phyloP scores from a whole-genome alignment of 805 yeast genomes.

The Metschnikowia orientalis region DNA sequence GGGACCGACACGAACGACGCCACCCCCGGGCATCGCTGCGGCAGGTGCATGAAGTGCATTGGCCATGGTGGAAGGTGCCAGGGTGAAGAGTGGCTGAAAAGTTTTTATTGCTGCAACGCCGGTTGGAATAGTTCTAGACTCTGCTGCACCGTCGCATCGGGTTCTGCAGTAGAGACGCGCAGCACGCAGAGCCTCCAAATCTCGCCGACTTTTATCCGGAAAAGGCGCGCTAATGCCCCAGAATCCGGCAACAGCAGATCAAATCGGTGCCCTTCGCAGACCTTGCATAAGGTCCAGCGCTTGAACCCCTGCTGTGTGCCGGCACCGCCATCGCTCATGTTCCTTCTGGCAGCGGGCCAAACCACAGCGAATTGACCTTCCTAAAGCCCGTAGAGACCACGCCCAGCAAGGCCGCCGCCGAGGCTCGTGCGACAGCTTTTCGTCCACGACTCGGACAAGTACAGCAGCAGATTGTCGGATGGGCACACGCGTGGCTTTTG shows the following conservation, averaged over 20 bases:
- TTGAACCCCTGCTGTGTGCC: no score
- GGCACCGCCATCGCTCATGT: no score
- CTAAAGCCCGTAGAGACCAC: no score
- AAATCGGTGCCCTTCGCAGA: constrained; percentile 1
- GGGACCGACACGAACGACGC: no score
- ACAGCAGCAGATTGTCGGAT: no score
- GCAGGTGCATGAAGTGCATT: constrained; percentile 1
- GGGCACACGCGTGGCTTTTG: no score
- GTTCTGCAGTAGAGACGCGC: constrained; percentile 1
- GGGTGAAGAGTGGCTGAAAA: constrained; percentile 1
- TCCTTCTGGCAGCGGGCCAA: no score
- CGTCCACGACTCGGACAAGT: no score
- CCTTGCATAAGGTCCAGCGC: neutral
- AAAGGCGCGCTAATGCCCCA: constrained; percentile 2
- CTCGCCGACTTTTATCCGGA: constrained; percentile 1
- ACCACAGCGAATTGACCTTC: no score
- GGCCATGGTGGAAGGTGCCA: no score
- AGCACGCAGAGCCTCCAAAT: constrained; percentile 1
- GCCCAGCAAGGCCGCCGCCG: no score
- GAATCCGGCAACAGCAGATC: constrained; percentile 1
- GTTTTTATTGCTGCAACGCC: neutral
- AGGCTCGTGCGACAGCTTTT: no score
- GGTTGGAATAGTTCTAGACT: constrained; percentile 3
- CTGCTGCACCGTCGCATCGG: neutral
- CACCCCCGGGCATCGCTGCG: constrained; percentile 1